A percentile compares a stretch with the other conserved stretches of the same genome.
These are phyloP conservation scores for Hypoxylon sp. DNA, from an alignment of 2,329 filamentous ascomycete genomes.

Conservation along the genomic window DNA sequence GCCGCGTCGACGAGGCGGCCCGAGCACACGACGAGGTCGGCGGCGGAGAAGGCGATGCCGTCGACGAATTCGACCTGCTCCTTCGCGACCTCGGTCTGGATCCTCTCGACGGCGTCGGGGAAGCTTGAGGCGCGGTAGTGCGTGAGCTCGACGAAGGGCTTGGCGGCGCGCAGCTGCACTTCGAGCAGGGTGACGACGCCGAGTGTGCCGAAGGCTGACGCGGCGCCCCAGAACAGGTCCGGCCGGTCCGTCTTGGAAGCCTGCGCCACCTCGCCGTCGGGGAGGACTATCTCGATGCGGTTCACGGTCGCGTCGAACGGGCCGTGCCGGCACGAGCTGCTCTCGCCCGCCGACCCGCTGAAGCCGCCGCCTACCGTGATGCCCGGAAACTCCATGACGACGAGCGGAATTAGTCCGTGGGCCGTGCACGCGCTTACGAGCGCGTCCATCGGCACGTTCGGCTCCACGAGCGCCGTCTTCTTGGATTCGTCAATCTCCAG, in stretches of 20 bases:
- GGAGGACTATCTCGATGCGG: slow-evolving; percentile 70
- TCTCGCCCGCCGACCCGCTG: slow-evolving; percentile 72
- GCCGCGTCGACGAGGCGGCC: slow-evolving; percentile 63
- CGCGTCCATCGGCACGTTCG: slow-evolving; percentile 73
- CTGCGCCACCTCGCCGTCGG: slow-evolving; percentile 63
- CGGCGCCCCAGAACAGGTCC: slow-evolving; percentile 71
- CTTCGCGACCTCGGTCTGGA: slow-evolving; percentile 54
- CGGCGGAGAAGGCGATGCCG: slow-evolving; percentile 67
- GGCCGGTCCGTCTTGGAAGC: slow-evolving; percentile 62
- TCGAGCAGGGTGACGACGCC: slow-evolving; percentile 72
- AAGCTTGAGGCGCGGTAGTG: slow-evolving; percentile 59
- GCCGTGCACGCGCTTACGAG: slow-evolving; percentile 66
- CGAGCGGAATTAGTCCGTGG: slow-evolving; percentile 65
- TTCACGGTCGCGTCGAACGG: slow-evolving; percentile 70
- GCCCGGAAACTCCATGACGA: slow-evolving; percentile 77
- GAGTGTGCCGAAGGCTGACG: slow-evolving; percentile 71
- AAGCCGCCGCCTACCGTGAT: slow-evolving; percentile 75
- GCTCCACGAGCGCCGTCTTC: slow-evolving; percentile 70
- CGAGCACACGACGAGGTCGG: slow-evolving; percentile 65
- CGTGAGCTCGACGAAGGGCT: slow-evolving; percentile 63
- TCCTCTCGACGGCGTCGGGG: slow-evolving; percentile 49
- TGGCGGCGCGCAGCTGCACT: slow-evolving; percentile 63
- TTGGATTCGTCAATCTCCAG: slow-evolving; percentile 62
- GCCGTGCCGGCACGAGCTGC: slow-evolving; percentile 71
- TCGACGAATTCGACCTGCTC: slow-evolving; percentile 69